Conservation (phyloP, 164 flowering plant species). For the Stephania japonica region DNA sequence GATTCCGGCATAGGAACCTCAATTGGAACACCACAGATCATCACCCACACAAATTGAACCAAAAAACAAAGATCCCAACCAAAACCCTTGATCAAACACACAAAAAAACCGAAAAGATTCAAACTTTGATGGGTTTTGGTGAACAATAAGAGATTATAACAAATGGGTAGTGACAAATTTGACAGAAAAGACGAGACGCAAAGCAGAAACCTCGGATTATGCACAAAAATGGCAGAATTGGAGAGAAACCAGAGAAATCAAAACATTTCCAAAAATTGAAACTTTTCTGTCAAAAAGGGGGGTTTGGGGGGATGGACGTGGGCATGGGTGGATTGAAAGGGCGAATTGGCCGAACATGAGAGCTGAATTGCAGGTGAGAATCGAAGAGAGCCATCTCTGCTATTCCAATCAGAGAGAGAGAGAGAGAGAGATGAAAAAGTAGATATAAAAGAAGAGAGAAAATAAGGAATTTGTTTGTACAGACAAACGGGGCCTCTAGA, state of each 20-base stretch:
- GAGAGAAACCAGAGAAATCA: not conserved
- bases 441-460: slow-evolving; percentile 3
- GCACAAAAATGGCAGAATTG: not conserved
- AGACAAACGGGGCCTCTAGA: not conserved
- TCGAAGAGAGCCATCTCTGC: not conserved
- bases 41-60: not conserved
- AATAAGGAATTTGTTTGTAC: slow-evolving; percentile 23
- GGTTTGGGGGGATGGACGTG: not conserved
- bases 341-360: not conserved
- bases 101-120: not conserved
- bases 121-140: not conserved
- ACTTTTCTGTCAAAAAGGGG: not conserved
- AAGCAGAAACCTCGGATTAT: not conserved
- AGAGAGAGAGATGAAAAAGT: slow-evolving; percentile 17
- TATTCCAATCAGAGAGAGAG: not conserved
- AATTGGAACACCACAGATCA: slow-evolving; percentile 15
- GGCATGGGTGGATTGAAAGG: not conserved
- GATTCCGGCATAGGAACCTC: slow-evolving; percentile 19
- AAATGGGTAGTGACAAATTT: not conserved
- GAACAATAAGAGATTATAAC: not conserved
- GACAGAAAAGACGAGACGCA: not conserved
- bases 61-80: not conserved
- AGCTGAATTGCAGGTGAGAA: not conserved
- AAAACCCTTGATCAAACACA: not conserved
- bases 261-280: not conserved